Conservation (phyloP, 768 basidiomycete genomes). For the Gymnopilus junonius region DNA sequence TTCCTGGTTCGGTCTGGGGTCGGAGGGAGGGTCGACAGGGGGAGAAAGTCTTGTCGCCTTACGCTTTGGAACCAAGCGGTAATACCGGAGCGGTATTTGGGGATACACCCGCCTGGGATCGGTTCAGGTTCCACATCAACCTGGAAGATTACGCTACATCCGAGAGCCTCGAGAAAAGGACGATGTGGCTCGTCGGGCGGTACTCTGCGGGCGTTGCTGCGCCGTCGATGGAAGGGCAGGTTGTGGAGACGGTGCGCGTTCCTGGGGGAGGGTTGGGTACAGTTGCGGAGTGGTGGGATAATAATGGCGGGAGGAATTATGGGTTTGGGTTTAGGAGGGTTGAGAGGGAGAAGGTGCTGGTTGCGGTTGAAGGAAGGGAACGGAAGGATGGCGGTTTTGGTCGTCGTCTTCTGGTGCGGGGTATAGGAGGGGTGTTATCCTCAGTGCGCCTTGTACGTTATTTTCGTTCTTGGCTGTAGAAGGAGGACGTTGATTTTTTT, state of each 20-base stretch:
- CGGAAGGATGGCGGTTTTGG: constrained; percentile 4
- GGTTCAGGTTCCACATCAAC: constrained; percentile 63
- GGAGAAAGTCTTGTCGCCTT: constrained; percentile 6
- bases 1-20: constrained; percentile 26
- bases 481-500: background rate
- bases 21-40: background rate
- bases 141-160: constrained; percentile 68
- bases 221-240: constrained; percentile 3
- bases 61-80: constrained; percentile 2
- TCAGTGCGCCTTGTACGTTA: constrained; percentile 40
- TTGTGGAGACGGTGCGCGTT: background rate
- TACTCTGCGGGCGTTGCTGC: constrained; percentile 34
- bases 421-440: constrained; percentile 24
- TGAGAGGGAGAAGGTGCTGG: constrained; percentile 10
- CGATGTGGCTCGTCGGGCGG: constrained; percentile 65
- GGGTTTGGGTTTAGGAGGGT: constrained; percentile 58
- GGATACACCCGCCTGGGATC: constrained; percentile 49
- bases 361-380: constrained; percentile 4
- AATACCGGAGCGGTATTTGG: background rate
- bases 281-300: constrained; percentile 93
- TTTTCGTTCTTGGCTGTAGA: background rate
- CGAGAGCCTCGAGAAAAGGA: constrained; percentile 49
- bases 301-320: constrained; percentile 82
- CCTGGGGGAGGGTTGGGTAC: constrained; percentile 31
- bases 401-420: background rate